phyloP scores from a whole-genome alignment of 441 rosid species.

The Heliophila coronopifolia region DNA sequence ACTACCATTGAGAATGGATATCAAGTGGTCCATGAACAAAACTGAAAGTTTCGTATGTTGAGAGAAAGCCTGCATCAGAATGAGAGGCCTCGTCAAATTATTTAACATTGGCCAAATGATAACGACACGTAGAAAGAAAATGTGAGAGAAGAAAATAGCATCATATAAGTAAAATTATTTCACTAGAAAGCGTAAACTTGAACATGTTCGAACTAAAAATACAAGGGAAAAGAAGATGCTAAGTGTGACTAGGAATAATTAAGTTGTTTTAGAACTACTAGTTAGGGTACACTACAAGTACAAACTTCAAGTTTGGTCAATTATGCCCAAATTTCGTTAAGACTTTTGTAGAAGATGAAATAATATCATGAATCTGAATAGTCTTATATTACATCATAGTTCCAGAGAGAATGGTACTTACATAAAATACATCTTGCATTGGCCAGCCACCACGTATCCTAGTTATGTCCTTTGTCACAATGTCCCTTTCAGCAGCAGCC shows the following conservation, averaged over 20 bases:
- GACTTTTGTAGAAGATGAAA: background rate
- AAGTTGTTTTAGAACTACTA: too few relatives aligned
- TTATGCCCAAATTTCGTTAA: background rate
- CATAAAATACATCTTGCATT: constrained; percentile 94
- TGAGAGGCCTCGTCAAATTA: background rate
- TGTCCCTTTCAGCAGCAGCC: constrained; percentile 82
- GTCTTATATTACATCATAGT: background rate
- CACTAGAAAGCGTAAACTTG: background rate
- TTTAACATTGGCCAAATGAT: background rate
- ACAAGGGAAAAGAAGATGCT: background rate
- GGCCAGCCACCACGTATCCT: constrained; percentile 99
- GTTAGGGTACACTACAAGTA: background rate
- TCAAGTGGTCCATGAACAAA: constrained; percentile 78
- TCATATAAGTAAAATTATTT: background rate
- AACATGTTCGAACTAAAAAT: background rate
- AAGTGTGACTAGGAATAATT: too few relatives aligned
- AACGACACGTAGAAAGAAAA: background rate
- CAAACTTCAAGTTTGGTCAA: background rate
- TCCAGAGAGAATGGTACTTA: constrained; percentile 38
- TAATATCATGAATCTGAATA: background rate
- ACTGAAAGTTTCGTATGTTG: constrained; percentile 74
- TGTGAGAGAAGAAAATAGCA: background rate
- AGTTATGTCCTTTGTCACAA: constrained; percentile 90
- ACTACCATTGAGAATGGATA: constrained; percentile 59
- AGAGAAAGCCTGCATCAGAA: constrained; percentile 63